These are phyloP conservation scores for Phytophthora chlamydospora DNA, from an alignment of 352 stramenopile species.

Conservation along the genomic window DNA sequence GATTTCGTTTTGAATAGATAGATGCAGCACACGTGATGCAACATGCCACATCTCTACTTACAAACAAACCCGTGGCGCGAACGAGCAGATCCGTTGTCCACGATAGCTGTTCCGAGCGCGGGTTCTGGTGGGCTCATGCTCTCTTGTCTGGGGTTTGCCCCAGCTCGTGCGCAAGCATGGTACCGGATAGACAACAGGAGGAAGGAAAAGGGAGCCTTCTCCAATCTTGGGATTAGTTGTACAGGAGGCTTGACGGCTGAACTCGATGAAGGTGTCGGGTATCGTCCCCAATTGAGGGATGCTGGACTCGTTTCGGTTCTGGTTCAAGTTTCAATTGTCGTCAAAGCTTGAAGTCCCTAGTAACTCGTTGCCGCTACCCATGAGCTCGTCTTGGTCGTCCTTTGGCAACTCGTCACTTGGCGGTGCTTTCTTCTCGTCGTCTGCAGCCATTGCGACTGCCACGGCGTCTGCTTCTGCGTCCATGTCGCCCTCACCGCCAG, in stretches of 20 bases:
- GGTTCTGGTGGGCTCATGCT: conserved; percentile 14
- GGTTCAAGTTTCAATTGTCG: conserved; percentile 40
- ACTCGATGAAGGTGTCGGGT: conserved; percentile 13
- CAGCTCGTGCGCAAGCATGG: conserved; percentile 14
- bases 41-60: conserved; percentile 33
- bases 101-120: conserved; percentile 7
- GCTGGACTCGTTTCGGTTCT: conserved; percentile 1
- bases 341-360: conserved; percentile 67
- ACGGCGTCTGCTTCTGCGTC: conserved; percentile 23
- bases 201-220: conserved; percentile 21
- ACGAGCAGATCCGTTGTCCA: conserved; percentile 10
- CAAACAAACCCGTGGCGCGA: conserved; percentile 16
- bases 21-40: conserved; percentile 15
- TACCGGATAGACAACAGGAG: conserved; percentile 17
- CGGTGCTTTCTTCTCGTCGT: conserved; percentile 34
- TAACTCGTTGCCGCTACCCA: conserved; percentile 80
- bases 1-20: conserved; percentile 14
- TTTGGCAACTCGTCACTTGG: conserved; percentile 36
- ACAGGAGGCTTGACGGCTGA: conserved; percentile 24
- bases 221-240: conserved; percentile 33
- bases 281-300: conserved; percentile 4
- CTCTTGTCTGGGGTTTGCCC: conserved; percentile 18
- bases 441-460: conserved; percentile 44
- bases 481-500: conserved; percentile 39
- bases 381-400: conserved; percentile 72